These are phyloP conservation scores for Sporothrix pallida DNA, from an alignment of 2,329 filamentous ascomycete genomes.

Conservation along the genomic window DNA sequence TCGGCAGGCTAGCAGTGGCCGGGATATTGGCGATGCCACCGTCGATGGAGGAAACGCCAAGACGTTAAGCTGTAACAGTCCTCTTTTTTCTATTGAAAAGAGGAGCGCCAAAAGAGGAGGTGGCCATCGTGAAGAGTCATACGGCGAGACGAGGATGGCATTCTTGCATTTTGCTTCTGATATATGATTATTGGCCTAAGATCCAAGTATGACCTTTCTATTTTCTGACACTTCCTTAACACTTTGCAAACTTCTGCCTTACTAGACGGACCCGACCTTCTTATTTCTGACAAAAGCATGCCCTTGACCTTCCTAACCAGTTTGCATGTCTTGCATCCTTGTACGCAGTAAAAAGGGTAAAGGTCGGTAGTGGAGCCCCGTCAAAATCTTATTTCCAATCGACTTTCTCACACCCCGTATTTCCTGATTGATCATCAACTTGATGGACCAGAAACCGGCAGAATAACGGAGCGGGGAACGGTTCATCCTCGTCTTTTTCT, in stretches of 20 bases:
- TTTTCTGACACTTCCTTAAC: neutral
- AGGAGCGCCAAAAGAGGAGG: neutral
- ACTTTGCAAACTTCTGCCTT: no score
- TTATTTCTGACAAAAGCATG: neutral
- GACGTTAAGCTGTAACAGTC: neutral
- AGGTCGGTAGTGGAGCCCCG: no score
- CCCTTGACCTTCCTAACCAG: neutral
- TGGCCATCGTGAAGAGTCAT: neutral
- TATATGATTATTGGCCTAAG: neutral
- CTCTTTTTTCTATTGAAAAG: neutral
- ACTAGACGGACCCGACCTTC: neutral
- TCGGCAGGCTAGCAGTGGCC: slow-evolving; percentile 6
- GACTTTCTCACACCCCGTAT: neutral
- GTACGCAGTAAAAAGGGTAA: neutral
- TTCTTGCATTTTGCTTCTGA: neutral
- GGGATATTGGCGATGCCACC: neutral
- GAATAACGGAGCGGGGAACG: slow-evolving; percentile 11
- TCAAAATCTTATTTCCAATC: slow-evolving; percentile 3
- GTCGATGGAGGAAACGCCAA: neutral
- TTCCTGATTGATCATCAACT: slow-evolving; percentile 22
- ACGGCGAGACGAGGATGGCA: slow-evolving; percentile 6
- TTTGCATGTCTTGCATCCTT: neutral
- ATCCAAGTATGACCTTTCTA: neutral
- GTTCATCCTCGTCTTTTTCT: neutral
- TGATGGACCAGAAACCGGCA: neutral